phyloP scores from a whole-genome alignment of 169 alveolate genomes.

The Plasmodium vivax region DNA sequence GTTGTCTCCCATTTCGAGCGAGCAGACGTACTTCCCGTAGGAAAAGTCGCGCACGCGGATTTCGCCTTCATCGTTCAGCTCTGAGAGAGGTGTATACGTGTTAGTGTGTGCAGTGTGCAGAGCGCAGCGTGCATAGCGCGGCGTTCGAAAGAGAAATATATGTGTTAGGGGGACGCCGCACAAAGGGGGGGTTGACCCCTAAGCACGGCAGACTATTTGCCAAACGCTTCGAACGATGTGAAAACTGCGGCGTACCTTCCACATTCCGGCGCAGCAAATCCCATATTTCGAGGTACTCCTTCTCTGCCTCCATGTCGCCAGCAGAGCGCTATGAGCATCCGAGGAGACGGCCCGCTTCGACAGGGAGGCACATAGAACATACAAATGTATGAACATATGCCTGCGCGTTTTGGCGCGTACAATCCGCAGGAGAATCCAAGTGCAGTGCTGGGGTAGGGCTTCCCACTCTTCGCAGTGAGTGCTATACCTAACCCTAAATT shows the following conservation, averaged over 20 bases:
- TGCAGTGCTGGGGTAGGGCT: background rate
- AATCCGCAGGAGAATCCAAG: background rate
- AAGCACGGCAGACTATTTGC: background rate
- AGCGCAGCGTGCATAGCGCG: background rate
- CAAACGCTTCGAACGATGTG: background rate
- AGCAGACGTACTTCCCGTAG: constrained; percentile 30
- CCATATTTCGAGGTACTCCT: constrained; percentile 4
- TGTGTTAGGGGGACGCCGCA: background rate
- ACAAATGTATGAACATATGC: background rate
- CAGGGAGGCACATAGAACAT: background rate
- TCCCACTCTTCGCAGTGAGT: background rate
- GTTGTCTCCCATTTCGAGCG: constrained; percentile 57
- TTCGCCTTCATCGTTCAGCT: constrained; percentile 39
- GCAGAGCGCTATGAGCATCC: background rate
- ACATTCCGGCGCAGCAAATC: constrained; percentile 33
- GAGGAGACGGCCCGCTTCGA: background rate
- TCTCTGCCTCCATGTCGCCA: constrained; percentile 4
- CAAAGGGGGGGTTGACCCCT: background rate
- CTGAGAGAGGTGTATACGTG: background rate
- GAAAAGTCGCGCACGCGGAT: constrained; percentile 27
- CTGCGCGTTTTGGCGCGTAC: background rate
- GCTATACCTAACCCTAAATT: background rate
- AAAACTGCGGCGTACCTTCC: constrained; percentile 4
- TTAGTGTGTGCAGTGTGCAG: background rate
- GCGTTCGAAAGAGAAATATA: background rate